Conservation (phyloP, 2,329 filamentous ascomycete genomes). For the Aspergillus piperis region DNA sequence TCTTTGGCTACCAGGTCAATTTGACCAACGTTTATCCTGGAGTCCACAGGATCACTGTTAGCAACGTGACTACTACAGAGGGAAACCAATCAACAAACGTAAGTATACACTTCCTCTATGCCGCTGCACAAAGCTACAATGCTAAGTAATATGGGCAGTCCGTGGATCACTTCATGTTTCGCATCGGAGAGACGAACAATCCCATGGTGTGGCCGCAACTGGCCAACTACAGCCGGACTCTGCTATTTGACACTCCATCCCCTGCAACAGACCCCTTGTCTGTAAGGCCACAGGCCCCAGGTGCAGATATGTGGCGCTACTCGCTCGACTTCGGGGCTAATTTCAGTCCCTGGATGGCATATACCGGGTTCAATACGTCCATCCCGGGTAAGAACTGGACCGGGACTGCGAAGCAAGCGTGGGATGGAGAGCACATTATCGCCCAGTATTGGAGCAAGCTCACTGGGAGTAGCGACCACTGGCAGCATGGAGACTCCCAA, state of each 20-base stretch:
- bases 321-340: constrained; percentile 60
- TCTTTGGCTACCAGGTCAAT: constrained; percentile 55
- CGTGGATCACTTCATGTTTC: constrained; percentile 60
- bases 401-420: constrained; percentile 57
- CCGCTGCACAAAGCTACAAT: neutral
- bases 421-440: constrained; percentile 62
- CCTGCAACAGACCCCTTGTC: constrained; percentile 45
- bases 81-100: constrained; percentile 50
- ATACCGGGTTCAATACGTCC: constrained; percentile 52
- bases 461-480: constrained; percentile 59
- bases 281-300: constrained; percentile 59
- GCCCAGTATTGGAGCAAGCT: constrained; percentile 63
- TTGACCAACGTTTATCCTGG: constrained; percentile 60
- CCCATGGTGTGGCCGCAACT: constrained; percentile 58
- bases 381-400: constrained; percentile 55
- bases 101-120: neutral
- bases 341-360: constrained; percentile 60
- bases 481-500: constrained; percentile 59
- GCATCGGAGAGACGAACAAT: constrained; percentile 58
- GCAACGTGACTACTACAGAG: constrained; percentile 51
- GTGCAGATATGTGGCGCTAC: constrained; percentile 63
- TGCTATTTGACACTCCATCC: constrained; percentile 45
- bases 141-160: neutral
- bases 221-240: constrained; percentile 59
- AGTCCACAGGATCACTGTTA: constrained; percentile 58